These are phyloP conservation scores for Suhomyces coccinellae DNA, from an alignment of 1,139 yeast genomes.

Conservation along the genomic window DNA sequence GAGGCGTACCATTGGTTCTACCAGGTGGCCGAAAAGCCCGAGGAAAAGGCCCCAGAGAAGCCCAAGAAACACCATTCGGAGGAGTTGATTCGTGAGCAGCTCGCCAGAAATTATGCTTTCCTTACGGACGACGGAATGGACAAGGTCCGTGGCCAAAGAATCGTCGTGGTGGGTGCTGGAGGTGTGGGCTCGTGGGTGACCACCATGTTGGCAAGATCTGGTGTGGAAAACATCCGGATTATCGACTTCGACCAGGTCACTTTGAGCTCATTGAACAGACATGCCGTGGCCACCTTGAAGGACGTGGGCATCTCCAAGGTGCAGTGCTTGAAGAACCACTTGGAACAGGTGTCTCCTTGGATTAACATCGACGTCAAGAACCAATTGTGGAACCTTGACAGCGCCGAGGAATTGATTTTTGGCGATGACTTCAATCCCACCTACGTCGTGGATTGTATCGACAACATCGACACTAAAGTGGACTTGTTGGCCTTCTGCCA, in stretches of 20 bases:
- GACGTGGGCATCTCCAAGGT: conserved; percentile 95
- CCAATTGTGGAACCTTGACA: conserved; percentile 70
- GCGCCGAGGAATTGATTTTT: conserved; percentile 59
- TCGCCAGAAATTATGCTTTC: conserved; percentile 91
- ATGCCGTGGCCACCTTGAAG: conserved; percentile 81
- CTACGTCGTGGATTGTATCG: conserved; percentile 90
- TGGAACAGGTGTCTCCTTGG: conserved; percentile 86
- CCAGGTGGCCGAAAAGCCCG: not conserved
- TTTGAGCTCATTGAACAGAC: conserved; percentile 85
- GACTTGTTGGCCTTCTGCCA: conserved; percentile 79
- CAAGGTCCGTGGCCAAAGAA: conserved; percentile 69
- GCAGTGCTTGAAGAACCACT: conserved; percentile 65
- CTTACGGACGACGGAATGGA: conserved; percentile 81
- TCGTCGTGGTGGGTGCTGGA: conserved; percentile 95
- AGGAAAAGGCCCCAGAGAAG: not conserved
- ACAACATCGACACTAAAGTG: conserved; percentile 91
- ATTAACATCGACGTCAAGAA: conserved; percentile 73
- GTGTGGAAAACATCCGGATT: conserved; percentile 73
- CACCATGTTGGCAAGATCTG: conserved; percentile 89
- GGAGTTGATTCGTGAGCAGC: conserved; percentile 81
- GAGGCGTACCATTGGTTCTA: conserved; percentile 40
- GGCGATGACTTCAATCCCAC: conserved; percentile 60
- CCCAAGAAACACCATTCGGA: conserved; percentile 49
- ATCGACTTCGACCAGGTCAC: conserved; percentile 97
- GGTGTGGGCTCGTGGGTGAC: conserved; percentile 98